A percentile compares a stretch with the other conserved stretches of the same genome.
These are phyloP conservation scores for Mycena leptocephala DNA, from an alignment of 768 basidiomycete species.

Conservation along the genomic window DNA sequence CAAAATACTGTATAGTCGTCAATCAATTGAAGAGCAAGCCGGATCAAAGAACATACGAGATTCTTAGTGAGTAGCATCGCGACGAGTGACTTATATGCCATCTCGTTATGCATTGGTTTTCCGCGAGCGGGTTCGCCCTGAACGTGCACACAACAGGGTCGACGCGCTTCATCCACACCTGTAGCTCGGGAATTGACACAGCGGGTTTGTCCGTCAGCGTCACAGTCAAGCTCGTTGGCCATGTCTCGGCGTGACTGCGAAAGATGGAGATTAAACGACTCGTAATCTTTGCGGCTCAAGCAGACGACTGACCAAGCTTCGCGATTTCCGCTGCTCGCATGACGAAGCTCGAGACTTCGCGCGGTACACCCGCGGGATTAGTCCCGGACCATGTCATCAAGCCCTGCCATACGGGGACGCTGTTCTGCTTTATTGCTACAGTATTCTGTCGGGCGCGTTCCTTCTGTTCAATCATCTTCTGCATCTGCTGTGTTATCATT, in stretches of 20 bases:
- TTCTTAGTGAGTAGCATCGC: constrained; percentile 59
- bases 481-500: constrained; percentile 56
- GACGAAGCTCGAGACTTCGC: constrained; percentile 13
- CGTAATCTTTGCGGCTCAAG: not conserved
- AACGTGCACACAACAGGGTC: constrained; percentile 62
- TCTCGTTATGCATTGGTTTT: constrained; percentile 60
- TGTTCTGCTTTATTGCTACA: constrained; percentile 24
- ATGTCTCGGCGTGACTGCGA: constrained; percentile 65
- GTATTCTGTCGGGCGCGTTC: constrained; percentile 45
- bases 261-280: not conserved
- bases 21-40: not conserved
- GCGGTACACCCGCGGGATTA: constrained; percentile 18
- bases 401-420: constrained; percentile 38
- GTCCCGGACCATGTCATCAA: constrained; percentile 21
- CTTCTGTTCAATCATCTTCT: constrained; percentile 65
- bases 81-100: constrained; percentile 58
- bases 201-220: constrained; percentile 58
- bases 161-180: constrained; percentile 63
- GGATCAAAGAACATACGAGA: constrained; percentile 56
- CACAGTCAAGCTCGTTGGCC: constrained; percentile 66
- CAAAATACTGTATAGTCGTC: constrained; percentile 59
- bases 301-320: constrained; percentile 52
- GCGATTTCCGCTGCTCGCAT: constrained; percentile 17
- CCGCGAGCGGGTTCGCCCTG: constrained; percentile 42
- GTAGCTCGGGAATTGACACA: constrained; percentile 58